Conservation (phyloP, 805 yeast species). For the Yarrowia divulgata region DNA sequence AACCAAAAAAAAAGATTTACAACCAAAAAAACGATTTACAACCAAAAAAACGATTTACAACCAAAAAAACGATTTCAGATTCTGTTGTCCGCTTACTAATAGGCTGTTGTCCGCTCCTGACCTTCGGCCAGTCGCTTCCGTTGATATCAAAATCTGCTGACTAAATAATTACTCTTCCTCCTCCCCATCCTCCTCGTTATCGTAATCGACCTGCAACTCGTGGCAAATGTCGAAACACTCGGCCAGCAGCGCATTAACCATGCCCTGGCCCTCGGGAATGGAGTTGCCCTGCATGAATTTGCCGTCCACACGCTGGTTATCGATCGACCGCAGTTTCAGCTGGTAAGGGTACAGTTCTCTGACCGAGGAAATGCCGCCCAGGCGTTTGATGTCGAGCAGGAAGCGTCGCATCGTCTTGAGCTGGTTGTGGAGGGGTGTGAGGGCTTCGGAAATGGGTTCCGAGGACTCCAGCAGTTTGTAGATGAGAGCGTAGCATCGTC, state of each 20-base stretch:
- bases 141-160: too few relatives aligned
- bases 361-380: constrained; percentile 87
- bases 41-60: too few relatives aligned
- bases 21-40: too few relatives aligned
- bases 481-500: constrained; percentile 90
- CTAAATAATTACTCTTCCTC: not conserved
- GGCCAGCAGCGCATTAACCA: constrained; percentile 86
- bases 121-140: too few relatives aligned
- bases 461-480: constrained; percentile 88
- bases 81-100: too few relatives aligned
- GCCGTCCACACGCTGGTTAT: constrained; percentile 86
- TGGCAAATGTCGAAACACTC: constrained; percentile 94
- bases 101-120: too few relatives aligned
- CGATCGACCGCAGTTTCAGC: constrained; percentile 89
- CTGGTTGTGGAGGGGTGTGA: constrained; percentile 94
- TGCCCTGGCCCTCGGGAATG: constrained; percentile 98
- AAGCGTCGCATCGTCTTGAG: constrained; percentile 90
- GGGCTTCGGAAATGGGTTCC: constrained; percentile 94
- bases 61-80: too few relatives aligned
- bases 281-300: constrained; percentile 86
- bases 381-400: constrained; percentile 83
- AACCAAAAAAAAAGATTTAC: too few relatives aligned
- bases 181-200: constrained; percentile 29
- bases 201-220: constrained; percentile 70
- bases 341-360: constrained; percentile 96